These are phyloP conservation scores for Wallacemonas sp. DNA, from an alignment of 208 protist species.

Conservation along the genomic window DNA sequence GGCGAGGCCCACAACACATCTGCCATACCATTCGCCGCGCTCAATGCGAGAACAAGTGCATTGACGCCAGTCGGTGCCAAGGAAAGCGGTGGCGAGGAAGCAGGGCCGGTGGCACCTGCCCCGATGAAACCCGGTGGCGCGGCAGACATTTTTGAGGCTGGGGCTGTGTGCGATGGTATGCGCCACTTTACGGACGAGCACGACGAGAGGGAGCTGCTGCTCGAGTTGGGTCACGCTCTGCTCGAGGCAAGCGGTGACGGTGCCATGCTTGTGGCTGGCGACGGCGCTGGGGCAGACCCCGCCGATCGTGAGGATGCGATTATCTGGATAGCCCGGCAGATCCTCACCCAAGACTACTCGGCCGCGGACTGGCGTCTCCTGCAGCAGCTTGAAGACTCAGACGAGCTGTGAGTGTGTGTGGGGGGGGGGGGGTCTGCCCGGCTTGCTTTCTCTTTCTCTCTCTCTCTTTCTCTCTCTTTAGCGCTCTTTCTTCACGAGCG, in stretches of 20 bases:
- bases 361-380: conserved; percentile 59
- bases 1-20: conserved; percentile 39
- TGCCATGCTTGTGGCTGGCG: neutral
- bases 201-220: conserved; percentile 25
- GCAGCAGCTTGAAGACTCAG: conserved; percentile 20
- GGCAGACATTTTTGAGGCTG: conserved; percentile 11
- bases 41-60: neutral
- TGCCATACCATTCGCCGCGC: neutral
- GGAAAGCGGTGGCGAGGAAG: neutral
- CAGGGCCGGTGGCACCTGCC: neutral
- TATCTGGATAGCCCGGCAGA: conserved; percentile 31
- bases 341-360: conserved; percentile 55
- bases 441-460: conserved; percentile 4
- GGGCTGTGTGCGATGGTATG: conserved; percentile 11
- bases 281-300: neutral
- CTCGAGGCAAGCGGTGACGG: conserved; percentile 15
- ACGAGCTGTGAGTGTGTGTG: conserved; percentile 3
- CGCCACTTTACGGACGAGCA: neutral
- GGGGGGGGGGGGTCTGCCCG: neutral
- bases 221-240: conserved; percentile 31
- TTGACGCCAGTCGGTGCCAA: neutral
- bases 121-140: neutral
- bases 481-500: conserved; percentile 8
- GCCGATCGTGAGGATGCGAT: conserved; percentile 21
- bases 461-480: neutral